These are phyloP conservation scores for Starmerella roubikii DNA, from an alignment of 805 yeast species.

Conservation along the genomic window DNA sequence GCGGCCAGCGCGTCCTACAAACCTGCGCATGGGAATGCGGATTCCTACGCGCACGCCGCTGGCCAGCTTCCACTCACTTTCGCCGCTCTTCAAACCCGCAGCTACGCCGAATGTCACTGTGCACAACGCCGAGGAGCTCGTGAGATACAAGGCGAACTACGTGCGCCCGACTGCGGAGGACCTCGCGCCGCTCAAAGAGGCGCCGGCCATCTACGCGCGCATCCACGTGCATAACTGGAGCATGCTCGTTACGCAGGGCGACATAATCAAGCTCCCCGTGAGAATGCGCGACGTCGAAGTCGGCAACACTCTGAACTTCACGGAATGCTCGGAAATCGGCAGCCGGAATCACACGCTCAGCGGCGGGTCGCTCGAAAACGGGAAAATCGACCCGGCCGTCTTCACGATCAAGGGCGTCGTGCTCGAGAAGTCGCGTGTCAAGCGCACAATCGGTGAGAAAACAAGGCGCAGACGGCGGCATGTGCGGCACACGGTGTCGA, in stretches of 20 bases:
- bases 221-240: conserved; percentile 72
- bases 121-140: conserved; percentile 16
- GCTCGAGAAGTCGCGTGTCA: conserved; percentile 70
- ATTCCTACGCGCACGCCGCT: too few relatives aligned
- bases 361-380: conserved; percentile 25
- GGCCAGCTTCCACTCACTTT: too few relatives aligned
- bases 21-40: too few relatives aligned
- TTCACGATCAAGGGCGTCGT: conserved; percentile 63
- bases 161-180: conserved; percentile 27
- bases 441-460: conserved; percentile 47
- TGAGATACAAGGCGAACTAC: conserved; percentile 18
- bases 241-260: conserved; percentile 84
- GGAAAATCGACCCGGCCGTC: conserved; percentile 36
- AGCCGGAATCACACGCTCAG: conserved; percentile 65
- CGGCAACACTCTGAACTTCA: conserved; percentile 68
- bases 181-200: conserved; percentile 49
- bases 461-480: conserved; percentile 74
- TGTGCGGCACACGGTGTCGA: conserved; percentile 47
- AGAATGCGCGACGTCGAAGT: conserved; percentile 60
- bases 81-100: too few relatives aligned
- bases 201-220: conserved; percentile 64
- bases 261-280: conserved; percentile 65
- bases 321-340: conserved; percentile 70
- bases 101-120: background rate
- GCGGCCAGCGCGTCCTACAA: too few relatives aligned